Percentiles rank a stretch among this genome's conserved stretches.
phyloP scores from a whole-genome alignment of 345 rosid species.

The Pistacia integerrima region DNA sequence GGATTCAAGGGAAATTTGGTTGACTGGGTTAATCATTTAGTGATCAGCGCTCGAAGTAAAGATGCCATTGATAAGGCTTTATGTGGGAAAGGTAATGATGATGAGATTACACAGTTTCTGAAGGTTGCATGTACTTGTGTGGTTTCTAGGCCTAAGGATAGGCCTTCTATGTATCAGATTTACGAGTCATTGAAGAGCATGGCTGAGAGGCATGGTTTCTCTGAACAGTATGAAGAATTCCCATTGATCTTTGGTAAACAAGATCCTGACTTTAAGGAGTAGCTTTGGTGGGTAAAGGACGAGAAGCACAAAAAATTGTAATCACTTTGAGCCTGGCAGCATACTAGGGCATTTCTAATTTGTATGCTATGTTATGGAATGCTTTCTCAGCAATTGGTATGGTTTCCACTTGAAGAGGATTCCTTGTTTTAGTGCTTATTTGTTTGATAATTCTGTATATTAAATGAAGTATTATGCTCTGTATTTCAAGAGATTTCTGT shows the following conservation, averaged over 20 bases:
- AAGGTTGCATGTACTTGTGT: conserved; percentile 45
- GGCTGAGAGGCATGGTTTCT: no score
- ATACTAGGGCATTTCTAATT: conserved; percentile 16
- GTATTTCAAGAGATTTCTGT: conserved; percentile 20
- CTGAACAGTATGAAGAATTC: no score
- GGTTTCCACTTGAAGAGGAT: conserved; percentile 27
- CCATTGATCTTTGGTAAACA: no score
- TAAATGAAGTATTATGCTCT: conserved; percentile 24
- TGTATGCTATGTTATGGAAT: conserved; percentile 23
- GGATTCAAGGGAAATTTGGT: conserved; percentile 61
- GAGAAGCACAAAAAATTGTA: no score
- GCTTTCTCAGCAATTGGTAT: conserved; percentile 19
- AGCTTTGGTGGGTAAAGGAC: no score
- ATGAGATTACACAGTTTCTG: conserved; percentile 38
- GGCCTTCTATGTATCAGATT: no score
- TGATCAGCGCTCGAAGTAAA: conserved; percentile 32
- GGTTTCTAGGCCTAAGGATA: conserved; percentile 11
- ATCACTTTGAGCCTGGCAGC: conserved; percentile 5
- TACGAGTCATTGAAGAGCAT: no score
- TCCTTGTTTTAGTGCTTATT: conserved; percentile 23
- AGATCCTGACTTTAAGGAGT: no score
- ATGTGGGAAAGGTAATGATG: conserved; percentile 41
- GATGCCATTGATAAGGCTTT: conserved; percentile 39
- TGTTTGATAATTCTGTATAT: conserved; percentile 34
- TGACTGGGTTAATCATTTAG: conserved; percentile 50